Percentiles rank a stretch among this genome's conserved stretches.
phyloP scores from a whole-genome alignment of 768 basidiomycete genomes.

The Tylopilus balloui region DNA sequence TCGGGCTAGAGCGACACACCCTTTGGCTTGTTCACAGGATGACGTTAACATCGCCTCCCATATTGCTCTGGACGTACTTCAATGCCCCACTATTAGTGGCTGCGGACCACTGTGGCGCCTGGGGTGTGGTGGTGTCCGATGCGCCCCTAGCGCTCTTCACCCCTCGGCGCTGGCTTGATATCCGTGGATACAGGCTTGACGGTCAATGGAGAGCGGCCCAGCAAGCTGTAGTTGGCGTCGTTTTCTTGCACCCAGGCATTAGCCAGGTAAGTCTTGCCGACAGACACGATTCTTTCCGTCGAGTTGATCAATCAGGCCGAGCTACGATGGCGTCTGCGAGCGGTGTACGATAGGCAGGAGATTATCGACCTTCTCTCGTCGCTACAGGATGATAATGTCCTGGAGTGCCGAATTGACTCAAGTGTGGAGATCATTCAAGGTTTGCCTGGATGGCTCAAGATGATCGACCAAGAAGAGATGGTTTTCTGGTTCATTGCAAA shows the following conservation, averaged over 20 bases:
- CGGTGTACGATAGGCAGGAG: conserved; percentile 75
- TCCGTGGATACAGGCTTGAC: conserved; percentile 53
- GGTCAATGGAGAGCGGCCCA: conserved; percentile 72
- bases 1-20: conserved; percentile 20
- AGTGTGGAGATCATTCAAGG: conserved; percentile 4
- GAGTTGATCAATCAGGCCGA: conserved; percentile 45
- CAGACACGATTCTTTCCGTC: conserved; percentile 4
- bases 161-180: conserved; percentile 76
- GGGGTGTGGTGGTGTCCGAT: conserved; percentile 54
- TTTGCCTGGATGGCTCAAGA: conserved; percentile 29
- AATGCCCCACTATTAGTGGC: conserved; percentile 52
- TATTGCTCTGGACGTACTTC: conserved; percentile 69
- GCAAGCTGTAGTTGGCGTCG: conserved; percentile 59
- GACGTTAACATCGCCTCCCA: conserved; percentile 46
- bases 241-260: conserved; percentile 71
- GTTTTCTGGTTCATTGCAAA: conserved; percentile 57
- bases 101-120: conserved; percentile 44
- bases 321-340: conserved; percentile 64
- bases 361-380: conserved; percentile 55
- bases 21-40: conserved; percentile 39
- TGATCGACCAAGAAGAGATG: conserved; percentile 47
- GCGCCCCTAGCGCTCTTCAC: conserved; percentile 43
- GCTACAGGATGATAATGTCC: conserved; percentile 49
- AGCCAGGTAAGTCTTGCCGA: conserved; percentile 49
- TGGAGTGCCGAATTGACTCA: conserved; percentile 28